A percentile compares a stretch with the other conserved stretches of the same genome.
phyloP scores from a whole-genome alignment of 2,329 filamentous ascomycete species.

The Pseudodiploospora longispora region DNA sequence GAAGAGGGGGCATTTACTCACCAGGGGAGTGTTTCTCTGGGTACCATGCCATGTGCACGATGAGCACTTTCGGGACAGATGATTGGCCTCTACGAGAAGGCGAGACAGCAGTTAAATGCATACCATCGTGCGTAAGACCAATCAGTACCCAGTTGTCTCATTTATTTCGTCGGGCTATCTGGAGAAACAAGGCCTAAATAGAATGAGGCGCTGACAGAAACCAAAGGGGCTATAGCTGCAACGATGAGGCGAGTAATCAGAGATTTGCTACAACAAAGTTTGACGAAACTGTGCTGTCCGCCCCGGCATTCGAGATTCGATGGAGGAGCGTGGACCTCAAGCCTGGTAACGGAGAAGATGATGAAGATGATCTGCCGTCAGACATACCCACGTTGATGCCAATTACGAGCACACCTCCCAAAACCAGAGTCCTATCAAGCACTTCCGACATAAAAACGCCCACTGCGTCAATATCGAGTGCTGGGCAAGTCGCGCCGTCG shows the following conservation, averaged over 20 bases:
- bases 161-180: background rate
- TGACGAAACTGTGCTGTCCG: conserved; percentile 15
- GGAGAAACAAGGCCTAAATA: background rate
- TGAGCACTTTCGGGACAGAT: conserved; percentile 10
- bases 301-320: conserved; percentile 22
- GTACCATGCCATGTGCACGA: conserved; percentile 18
- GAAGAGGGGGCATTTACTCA: conserved; percentile 19
- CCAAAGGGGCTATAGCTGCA: conserved; percentile 15
- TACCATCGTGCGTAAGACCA: conserved; percentile 16
- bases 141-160: background rate
- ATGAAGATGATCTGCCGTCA: background rate
- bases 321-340: conserved; percentile 16
- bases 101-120: conserved; percentile 21
- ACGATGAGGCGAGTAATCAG: conserved; percentile 12
- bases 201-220: background rate
- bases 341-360: background rate
- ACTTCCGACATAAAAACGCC: background rate
- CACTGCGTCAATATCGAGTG: background rate
- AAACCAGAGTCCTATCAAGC: background rate
- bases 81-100: conserved; percentile 14
- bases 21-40: conserved; percentile 22
- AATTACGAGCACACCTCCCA: background rate
- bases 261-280: conserved; percentile 15
- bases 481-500: background rate
- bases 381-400: background rate